Percentiles rank a stretch among this genome's conserved stretches.
These are phyloP conservation scores for Globisporangium uncinulatum DNA, from an alignment of 352 stramenopile species.

Conservation along the genomic window DNA sequence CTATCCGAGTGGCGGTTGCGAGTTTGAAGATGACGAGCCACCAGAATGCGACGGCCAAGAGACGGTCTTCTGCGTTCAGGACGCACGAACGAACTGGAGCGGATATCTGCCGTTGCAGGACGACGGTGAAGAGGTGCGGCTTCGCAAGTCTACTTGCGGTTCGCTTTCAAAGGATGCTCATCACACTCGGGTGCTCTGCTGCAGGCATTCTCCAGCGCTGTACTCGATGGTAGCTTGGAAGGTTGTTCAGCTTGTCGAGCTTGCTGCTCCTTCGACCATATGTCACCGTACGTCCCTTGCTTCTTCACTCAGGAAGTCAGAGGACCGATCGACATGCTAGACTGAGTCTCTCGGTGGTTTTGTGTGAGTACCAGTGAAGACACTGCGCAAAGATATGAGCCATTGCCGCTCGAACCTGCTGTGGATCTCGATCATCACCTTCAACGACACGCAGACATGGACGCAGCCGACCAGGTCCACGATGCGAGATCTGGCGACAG, in stretches of 20 bases:
- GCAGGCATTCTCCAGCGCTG: not conserved
- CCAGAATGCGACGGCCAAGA: not conserved
- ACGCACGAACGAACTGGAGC: conserved; percentile 11
- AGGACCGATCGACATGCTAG: too few relatives aligned
- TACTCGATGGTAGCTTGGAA: not conserved
- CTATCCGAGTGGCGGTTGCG: not conserved
- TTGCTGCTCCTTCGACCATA: not conserved
- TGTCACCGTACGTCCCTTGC: not conserved
- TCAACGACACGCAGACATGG: not conserved
- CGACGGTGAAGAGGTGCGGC: not conserved
- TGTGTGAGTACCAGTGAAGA: too few relatives aligned
- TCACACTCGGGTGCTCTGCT: too few relatives aligned
- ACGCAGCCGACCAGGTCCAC: not conserved
- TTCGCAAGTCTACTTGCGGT: not conserved
- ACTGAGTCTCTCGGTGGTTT: too few relatives aligned
- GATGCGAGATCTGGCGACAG: too few relatives aligned
- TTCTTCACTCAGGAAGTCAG: not conserved
- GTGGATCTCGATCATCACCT: too few relatives aligned
- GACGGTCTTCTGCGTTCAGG: conserved; percentile 12
- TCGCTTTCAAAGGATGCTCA: not conserved
- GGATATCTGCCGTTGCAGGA: not conserved
- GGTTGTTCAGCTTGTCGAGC: not conserved
- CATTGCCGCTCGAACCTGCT: too few relatives aligned
- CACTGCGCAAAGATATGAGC: too few relatives aligned
- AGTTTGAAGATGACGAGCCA: not conserved